These are phyloP conservation scores for Thinopyrum obtusiflorum DNA, from an alignment of 202 grass and related monocot species.

Conservation along the genomic window DNA sequence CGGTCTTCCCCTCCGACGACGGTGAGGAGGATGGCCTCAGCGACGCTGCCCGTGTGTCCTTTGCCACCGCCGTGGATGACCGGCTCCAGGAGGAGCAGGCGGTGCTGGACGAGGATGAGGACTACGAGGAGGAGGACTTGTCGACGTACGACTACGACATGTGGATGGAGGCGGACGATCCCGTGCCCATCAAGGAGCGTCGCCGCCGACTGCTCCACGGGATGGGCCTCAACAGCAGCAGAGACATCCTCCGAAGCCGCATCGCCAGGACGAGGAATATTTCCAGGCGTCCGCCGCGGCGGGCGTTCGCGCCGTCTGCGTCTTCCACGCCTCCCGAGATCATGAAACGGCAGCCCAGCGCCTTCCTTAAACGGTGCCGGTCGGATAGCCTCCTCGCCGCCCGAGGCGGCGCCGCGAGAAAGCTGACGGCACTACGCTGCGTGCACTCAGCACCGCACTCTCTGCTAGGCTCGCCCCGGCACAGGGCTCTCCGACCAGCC, in stretches of 20 bases:
- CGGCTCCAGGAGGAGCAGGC: slow-evolving; percentile 31
- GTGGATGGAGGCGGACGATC: slow-evolving; percentile 66
- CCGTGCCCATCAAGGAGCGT: slow-evolving; percentile 68
- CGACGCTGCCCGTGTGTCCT: slow-evolving; percentile 54
- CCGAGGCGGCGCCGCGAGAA: background rate
- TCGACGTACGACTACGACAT: slow-evolving; percentile 55
- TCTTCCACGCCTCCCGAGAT: background rate
- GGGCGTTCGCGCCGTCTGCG: background rate
- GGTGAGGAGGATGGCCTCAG: slow-evolving; percentile 28
- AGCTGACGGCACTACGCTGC: slow-evolving; percentile 27
- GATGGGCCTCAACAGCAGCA: slow-evolving; percentile 72
- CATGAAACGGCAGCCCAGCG: background rate
- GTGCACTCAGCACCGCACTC: slow-evolving; percentile 45
- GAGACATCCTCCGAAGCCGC: slow-evolving; percentile 50
- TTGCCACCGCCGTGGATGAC: slow-evolving; percentile 52
- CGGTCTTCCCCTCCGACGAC: slow-evolving; percentile 40
- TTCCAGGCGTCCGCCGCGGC: background rate
- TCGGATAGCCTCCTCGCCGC: slow-evolving; percentile 43
- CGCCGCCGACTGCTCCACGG: slow-evolving; percentile 73
- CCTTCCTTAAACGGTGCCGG: slow-evolving; percentile 24
- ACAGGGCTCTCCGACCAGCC: background rate
- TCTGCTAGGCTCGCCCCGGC: background rate
- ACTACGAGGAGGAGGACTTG: slow-evolving; percentile 30
- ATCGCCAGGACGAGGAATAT: slow-evolving; percentile 12
- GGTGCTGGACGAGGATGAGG: slow-evolving; percentile 28